Evolutionary conservation across 176 grass and related monocot genomes (phyloP).

Genomic region (Dactylis glomerata): DNA sequence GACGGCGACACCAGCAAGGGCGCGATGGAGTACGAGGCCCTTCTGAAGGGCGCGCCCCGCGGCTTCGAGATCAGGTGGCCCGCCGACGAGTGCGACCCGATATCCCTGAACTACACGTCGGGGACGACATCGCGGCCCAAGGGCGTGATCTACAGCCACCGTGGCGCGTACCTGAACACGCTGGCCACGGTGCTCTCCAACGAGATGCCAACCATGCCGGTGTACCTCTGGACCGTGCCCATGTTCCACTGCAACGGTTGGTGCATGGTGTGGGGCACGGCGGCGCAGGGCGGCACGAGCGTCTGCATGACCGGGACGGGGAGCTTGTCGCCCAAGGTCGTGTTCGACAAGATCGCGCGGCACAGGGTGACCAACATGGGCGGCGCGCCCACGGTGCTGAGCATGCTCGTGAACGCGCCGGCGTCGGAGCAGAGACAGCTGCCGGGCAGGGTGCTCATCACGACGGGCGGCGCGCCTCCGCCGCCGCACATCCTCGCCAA

Average conservation of each 20-base stretch:
- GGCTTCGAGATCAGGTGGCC: slow-evolving; percentile 56
- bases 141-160: slow-evolving; percentile 68
- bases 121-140: slow-evolving; percentile 64
- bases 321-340: slow-evolving; percentile 5
- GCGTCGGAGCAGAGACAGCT: slow-evolving; percentile 34
- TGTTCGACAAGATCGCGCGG: slow-evolving; percentile 51
- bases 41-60: slow-evolving; percentile 12
- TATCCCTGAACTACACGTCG: slow-evolving; percentile 67
- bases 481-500: slow-evolving; percentile 37
- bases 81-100: slow-evolving; percentile 49
- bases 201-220: slow-evolving; percentile 41
- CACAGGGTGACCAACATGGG: slow-evolving; percentile 59
- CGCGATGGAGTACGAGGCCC: slow-evolving; percentile 22
- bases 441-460: slow-evolving; percentile 26
- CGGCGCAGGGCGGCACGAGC: slow-evolving; percentile 55
- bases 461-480: slow-evolving; percentile 55
- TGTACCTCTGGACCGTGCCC: slow-evolving; percentile 69
- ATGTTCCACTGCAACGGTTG: slow-evolving; percentile 84
- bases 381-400: slow-evolving; percentile 53
- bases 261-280: slow-evolving; percentile 57
- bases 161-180: slow-evolving; percentile 62
- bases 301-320: slow-evolving; percentile 31
- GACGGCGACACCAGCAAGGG: neutral
- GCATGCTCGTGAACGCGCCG: slow-evolving; percentile 50
- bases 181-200: slow-evolving; percentile 31